A percentile compares a stretch with the other conserved stretches of the same genome.
phyloP scores from a whole-genome alignment of 805 yeast species.

The Sugiyamaella valdiviana region DNA sequence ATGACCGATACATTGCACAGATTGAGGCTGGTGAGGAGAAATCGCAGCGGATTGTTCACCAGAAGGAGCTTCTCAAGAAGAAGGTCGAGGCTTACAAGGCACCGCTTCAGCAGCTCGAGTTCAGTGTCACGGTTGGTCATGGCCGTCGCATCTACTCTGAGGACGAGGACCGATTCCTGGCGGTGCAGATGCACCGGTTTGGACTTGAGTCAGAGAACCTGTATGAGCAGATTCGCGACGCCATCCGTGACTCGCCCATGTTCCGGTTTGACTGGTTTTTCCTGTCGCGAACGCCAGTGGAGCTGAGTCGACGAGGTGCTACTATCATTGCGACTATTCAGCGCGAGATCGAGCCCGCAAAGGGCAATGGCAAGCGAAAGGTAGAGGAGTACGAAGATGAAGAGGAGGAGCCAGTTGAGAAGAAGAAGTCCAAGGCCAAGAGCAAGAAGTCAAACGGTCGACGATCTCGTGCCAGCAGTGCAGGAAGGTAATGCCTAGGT shows the following conservation, averaged over 20 bases:
- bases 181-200: conserved; percentile 69
- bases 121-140: conserved; percentile 67
- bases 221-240: conserved; percentile 70
- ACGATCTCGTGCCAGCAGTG: not conserved
- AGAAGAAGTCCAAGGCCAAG: conserved; percentile 7
- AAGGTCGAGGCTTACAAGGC: conserved; percentile 64
- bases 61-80: conserved; percentile 71
- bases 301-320: conserved; percentile 73
- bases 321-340: conserved; percentile 70
- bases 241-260: conserved; percentile 64
- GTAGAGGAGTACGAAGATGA: conserved; percentile 11
- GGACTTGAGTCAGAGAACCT: conserved; percentile 78
- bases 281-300: conserved; percentile 69
- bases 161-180: conserved; percentile 83
- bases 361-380: conserved; percentile 13
- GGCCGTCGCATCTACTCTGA: conserved; percentile 69
- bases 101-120: conserved; percentile 72
- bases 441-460: not conserved
- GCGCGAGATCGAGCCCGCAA: conserved; percentile 51
- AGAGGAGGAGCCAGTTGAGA: conserved; percentile 6
- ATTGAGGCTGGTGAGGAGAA: conserved; percentile 89
- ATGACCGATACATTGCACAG: conserved; percentile 71
- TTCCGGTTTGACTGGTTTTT: conserved; percentile 86
- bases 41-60: conserved; percentile 55
- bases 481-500: no score